Percentiles rank a stretch among this genome's conserved stretches.
Evolutionary conservation across 2,329 filamentous ascomycete genomes (phyloP).

Genomic region (Arachnopeziza araneosa): DNA sequence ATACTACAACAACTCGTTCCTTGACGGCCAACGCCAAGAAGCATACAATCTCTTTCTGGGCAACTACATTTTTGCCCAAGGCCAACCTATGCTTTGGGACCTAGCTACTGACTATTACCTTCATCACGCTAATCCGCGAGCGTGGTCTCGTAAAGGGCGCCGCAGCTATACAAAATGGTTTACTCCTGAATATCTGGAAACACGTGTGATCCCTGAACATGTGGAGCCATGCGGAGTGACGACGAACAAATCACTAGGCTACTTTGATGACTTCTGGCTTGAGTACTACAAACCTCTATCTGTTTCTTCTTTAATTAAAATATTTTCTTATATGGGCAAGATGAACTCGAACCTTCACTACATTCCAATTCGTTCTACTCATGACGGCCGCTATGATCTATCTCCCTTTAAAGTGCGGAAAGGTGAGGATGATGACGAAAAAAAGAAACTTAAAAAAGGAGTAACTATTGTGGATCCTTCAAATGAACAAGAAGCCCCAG

Average conservation of each 20-base stretch:
- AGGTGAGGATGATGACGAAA: conserved; percentile 56
- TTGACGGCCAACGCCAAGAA: conserved; percentile 96
- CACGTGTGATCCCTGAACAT: conserved; percentile 37
- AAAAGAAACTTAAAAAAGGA: conserved; percentile 59
- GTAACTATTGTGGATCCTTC: conserved; percentile 64
- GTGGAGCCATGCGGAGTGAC: conserved; percentile 13
- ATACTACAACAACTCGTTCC: conserved; percentile 98
- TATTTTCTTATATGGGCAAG: conserved; percentile 71
- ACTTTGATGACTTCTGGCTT: conserved; percentile 92
- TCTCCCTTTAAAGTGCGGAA: conserved; percentile 82
- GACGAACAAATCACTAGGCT: conserved; percentile 33
- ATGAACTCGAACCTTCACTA: conserved; percentile 87
- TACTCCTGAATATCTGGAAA: conserved; percentile 64
- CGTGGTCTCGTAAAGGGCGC: conserved; percentile 57
- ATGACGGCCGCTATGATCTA: conserved; percentile 71
- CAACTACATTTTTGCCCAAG: conserved; percentile 84
- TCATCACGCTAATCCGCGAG: conserved; percentile 78
- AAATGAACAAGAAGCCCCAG: conserved; percentile 31
- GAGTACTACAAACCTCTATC: conserved; percentile 92
- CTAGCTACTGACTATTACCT: conserved; percentile 92
- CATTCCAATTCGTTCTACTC: conserved; percentile 67
- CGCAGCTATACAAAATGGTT: conserved; percentile 88
- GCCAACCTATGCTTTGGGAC: conserved; percentile 96
- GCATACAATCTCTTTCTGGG: conserved; percentile 96
- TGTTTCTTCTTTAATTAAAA: conserved; percentile 83